These are phyloP conservation scores for Zychaea mexicana DNA, from an alignment of 371 early-diverging fungal species.

Conservation along the genomic window DNA sequence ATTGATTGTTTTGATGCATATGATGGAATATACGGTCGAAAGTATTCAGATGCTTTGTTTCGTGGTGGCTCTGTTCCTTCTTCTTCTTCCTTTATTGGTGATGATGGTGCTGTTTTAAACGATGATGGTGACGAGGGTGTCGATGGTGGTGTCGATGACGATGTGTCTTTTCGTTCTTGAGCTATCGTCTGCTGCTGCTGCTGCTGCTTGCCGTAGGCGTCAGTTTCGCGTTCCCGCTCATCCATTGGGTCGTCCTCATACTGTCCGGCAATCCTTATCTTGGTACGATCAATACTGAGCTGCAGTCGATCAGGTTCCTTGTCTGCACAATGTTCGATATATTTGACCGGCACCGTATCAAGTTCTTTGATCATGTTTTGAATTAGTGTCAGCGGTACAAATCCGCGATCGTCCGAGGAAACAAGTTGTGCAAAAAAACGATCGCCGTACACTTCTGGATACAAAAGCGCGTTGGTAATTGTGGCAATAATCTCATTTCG, in stretches of 20 bases:
- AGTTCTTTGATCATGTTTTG: conserved; percentile 15
- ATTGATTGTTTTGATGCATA: neutral
- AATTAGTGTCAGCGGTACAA: conserved; percentile 15
- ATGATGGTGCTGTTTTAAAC: too few relatives aligned
- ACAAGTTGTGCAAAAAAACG: conserved; percentile 14
- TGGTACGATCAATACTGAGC: conserved; percentile 11
- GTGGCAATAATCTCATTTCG: conserved; percentile 3
- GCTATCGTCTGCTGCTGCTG: neutral
- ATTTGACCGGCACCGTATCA: conserved; percentile 15
- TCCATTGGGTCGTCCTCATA: conserved; percentile 3
- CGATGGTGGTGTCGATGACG: neutral
- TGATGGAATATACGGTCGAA: neutral
- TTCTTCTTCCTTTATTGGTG: neutral
- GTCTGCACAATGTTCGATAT: conserved; percentile 21
- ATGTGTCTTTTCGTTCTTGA: neutral
- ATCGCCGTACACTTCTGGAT: conserved; percentile 17
- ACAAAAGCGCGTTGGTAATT: conserved; percentile 7
- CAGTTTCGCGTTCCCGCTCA: conserved; percentile 13
- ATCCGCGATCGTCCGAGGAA: conserved; percentile 11
- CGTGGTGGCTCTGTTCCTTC: neutral
- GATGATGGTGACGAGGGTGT: neutral
- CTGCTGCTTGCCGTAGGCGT: conserved; percentile 15
- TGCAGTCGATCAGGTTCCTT: conserved; percentile 12
- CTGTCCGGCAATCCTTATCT: conserved; percentile 3
- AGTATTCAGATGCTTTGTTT: neutral